Evolutionary conservation across 345 rosid genomes (phyloP), one percentile per base, ranked within the genome.

Genomic region (Tarenaya hassleriana): DNA sequence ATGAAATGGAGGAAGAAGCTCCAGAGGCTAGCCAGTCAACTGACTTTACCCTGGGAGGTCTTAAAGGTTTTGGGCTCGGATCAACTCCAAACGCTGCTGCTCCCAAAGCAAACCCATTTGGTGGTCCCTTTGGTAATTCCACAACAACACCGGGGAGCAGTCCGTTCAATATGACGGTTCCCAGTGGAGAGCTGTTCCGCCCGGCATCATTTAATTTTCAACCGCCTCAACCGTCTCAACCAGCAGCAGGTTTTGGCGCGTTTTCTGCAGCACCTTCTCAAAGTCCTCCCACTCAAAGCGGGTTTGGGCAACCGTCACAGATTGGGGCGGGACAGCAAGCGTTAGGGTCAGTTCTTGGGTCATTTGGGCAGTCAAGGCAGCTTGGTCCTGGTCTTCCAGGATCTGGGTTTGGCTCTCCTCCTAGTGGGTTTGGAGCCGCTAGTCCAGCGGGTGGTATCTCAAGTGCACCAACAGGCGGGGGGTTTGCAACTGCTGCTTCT

Each of bases 1-100:
- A 88, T 76, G 97, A 82, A 63, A 92, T 92, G 98, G 98, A 92
- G 61, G 98, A 92, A 82, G 97, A 75, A 62, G 94, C 88, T 69
- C 77, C 96, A 39, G 98, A 82, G 73, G 52, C 79, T 19, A 67
- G 60, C 69, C 74, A 57, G 38, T 52, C 69, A 27, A 68, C 73
- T 72, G 85, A 77, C 66, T 77, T 78, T 71, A 75, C 73, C 68
- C 70, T 88, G 68, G 92, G 79, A 55, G 70, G 72, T 62, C 73
- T 87, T 54, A 78, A 79, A 52, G 73, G 79, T 66, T 84, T 85
- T 40, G 96, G 92, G 52, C 70, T 82, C 68, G 88, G 94, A 32
- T 77, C 88, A 52, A 67, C 74, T 15, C 71, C 84, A 18, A 70
- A 55, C 47, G 33, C 75, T 6, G 32, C 64, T 64, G 75, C 74